These are phyloP conservation scores for Allium cepa DNA, from an alignment of 106 monocot species.

Conservation along the genomic window DNA sequence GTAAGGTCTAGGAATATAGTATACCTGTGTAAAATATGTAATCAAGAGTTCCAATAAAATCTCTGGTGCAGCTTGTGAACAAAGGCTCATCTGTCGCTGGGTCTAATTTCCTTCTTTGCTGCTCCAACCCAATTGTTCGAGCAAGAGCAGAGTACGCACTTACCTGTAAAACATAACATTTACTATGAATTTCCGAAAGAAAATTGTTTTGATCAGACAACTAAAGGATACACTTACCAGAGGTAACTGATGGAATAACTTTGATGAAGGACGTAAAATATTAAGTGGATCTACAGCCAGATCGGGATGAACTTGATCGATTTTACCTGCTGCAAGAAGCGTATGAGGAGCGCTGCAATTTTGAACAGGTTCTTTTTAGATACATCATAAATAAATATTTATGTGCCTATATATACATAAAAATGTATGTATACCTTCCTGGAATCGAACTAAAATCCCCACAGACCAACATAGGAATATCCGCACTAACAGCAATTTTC, in stretches of 20 bases:
- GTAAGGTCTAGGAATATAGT: background rate
- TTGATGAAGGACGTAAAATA: conserved; percentile 60
- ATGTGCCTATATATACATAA: background rate
- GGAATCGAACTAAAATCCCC: conserved; percentile 96
- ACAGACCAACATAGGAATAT: conserved; percentile 98
- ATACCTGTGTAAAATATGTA: conserved; percentile 98
- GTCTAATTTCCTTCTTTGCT: conserved; percentile 75
- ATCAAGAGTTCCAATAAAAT: conserved; percentile 85
- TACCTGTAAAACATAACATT: conserved; percentile 35
- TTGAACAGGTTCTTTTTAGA: background rate
- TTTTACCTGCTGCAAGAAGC: conserved; percentile 80
- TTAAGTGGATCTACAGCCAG: conserved; percentile 69
- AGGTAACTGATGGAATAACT: conserved; percentile 78
- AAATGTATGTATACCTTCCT: conserved; percentile 42
- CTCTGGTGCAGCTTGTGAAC: conserved; percentile 82
- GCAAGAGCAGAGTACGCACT: conserved; percentile 95
- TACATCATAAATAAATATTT: background rate
- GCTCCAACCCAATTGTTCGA: conserved; percentile 42
- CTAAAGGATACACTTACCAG: conserved; percentile 43
- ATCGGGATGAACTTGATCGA: conserved; percentile 85
- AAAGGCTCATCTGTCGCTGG: conserved; percentile 81
- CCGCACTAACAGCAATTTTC: conserved; percentile 89
- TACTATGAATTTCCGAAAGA: background rate
- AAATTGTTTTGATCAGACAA: conserved; percentile 3
- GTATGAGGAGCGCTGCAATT: conserved; percentile 74